phyloP scores from a whole-genome alignment of 306 rosid genomes.

The Gillenia trifoliata region DNA sequence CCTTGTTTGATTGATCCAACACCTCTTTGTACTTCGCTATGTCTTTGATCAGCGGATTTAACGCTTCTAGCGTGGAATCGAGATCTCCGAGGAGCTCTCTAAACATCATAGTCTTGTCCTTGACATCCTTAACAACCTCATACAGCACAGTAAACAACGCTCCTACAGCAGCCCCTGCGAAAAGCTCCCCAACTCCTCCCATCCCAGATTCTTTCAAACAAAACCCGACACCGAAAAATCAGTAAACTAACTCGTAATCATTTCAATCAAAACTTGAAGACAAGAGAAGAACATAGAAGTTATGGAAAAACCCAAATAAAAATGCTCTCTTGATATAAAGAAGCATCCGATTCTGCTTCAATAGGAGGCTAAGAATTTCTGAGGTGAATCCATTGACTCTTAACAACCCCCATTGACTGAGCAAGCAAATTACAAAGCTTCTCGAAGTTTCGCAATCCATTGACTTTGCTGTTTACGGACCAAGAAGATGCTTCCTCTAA shows the following conservation, averaged over 20 bases:
- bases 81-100: slow-evolving; percentile 16
- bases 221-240: background rate
- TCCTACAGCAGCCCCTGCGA: slow-evolving; percentile 9
- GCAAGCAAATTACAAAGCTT: background rate
- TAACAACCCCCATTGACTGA: background rate
- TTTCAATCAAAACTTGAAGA: background rate
- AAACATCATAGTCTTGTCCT: slow-evolving; percentile 22
- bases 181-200: background rate
- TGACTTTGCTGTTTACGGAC: too few species aligned
- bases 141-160: slow-evolving; percentile 20
- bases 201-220: background rate
- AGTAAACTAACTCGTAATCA: background rate
- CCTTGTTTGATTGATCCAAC: slow-evolving; percentile 25
- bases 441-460: too few species aligned
- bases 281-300: background rate
- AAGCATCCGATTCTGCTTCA: background rate
- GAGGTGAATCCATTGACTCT: background rate
- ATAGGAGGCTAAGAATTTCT: background rate
- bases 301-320: background rate
- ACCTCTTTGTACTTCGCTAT: slow-evolving; percentile 15
- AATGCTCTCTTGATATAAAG: background rate
- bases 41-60: slow-evolving; percentile 19
- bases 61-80: slow-evolving; percentile 2
- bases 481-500: too few species aligned
- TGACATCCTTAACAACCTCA: slow-evolving; percentile 1